Conservation (phyloP, 1,284 basidiomycete species). For the Sanghuangporus baumii region DNA sequence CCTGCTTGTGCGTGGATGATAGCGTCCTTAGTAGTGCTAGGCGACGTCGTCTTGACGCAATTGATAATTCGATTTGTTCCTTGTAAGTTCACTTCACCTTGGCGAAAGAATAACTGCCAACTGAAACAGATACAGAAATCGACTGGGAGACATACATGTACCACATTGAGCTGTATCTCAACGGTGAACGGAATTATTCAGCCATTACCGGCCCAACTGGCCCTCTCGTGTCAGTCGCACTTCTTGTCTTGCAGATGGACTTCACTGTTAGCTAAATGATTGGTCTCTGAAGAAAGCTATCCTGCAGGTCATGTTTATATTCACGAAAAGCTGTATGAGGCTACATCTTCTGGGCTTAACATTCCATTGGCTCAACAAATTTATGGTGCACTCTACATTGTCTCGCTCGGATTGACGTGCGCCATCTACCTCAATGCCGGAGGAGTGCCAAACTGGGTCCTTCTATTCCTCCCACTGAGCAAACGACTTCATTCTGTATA, state of each 20-base stretch:
- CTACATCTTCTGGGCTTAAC: conserved; percentile 61
- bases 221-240: conserved; percentile 74
- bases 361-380: conserved; percentile 72
- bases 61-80: conserved; percentile 75
- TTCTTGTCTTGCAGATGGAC: neutral
- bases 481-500: conserved; percentile 95
- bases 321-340: conserved; percentile 65
- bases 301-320: conserved; percentile 91
- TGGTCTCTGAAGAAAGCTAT: conserved; percentile 52
- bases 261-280: conserved; percentile 10
- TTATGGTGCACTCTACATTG: conserved; percentile 70
- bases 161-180: conserved; percentile 75
- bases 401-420: conserved; percentile 59
- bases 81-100: conserved; percentile 49
- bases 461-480: conserved; percentile 78
- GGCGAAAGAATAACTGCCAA: conserved; percentile 7
- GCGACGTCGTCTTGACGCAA: conserved; percentile 70
- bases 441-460: conserved; percentile 70
- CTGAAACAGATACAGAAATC: conserved; percentile 88
- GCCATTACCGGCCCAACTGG: conserved; percentile 88
- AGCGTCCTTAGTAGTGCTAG: conserved; percentile 56
- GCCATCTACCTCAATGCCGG: conserved; percentile 64
- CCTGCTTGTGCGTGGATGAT: conserved; percentile 61
- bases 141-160: conserved; percentile 94
- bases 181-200: conserved; percentile 86